A percentile compares a stretch with the other conserved stretches of the same genome.
Evolutionary conservation across 1,284 basidiomycete genomes (phyloP).

Genomic region (Inonotus hispidus): DNA sequence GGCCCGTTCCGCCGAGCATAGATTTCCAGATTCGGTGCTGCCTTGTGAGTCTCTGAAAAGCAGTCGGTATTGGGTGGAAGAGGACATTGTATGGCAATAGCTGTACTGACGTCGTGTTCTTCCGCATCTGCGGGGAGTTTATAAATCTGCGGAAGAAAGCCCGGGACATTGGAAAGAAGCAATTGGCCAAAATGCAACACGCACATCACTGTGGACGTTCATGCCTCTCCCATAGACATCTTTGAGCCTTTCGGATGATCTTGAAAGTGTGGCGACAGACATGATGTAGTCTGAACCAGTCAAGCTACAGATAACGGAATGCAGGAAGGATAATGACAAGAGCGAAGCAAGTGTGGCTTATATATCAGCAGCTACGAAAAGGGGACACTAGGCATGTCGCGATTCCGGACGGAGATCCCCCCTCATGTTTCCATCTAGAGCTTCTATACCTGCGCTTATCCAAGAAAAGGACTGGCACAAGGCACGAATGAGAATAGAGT

Average conservation of each 20-base stretch:
- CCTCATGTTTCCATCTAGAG: neutral
- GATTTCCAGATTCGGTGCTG: constrained; percentile 18
- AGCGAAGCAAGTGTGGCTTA: neutral
- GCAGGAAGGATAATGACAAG: neutral
- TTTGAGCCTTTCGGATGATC: constrained; percentile 3
- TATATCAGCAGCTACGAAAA: too few species aligned
- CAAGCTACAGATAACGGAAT: neutral
- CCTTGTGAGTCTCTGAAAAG: constrained; percentile 7
- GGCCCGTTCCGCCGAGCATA: constrained; percentile 9
- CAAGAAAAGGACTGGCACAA: neutral
- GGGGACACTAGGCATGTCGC: too few species aligned
- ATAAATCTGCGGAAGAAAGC: constrained; percentile 4
- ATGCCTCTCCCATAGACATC: constrained; percentile 15
- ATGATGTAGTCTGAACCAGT: neutral
- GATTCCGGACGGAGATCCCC: neutral
- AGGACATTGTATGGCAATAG: neutral
- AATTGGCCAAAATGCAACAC: neutral
- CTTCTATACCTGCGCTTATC: neutral
- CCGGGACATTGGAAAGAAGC: too few species aligned
- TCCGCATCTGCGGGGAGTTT: constrained; percentile 15
- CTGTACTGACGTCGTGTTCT: constrained; percentile 9
- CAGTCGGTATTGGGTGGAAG: neutral
- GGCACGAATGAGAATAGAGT: neutral
- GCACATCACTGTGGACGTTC: constrained; percentile 15
- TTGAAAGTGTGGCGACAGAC: neutral